A percentile compares a stretch with the other conserved stretches of the same genome.
phyloP scores from a whole-genome alignment of 1,284 basidiomycete species.

The Marasmius tenuissimus region DNA sequence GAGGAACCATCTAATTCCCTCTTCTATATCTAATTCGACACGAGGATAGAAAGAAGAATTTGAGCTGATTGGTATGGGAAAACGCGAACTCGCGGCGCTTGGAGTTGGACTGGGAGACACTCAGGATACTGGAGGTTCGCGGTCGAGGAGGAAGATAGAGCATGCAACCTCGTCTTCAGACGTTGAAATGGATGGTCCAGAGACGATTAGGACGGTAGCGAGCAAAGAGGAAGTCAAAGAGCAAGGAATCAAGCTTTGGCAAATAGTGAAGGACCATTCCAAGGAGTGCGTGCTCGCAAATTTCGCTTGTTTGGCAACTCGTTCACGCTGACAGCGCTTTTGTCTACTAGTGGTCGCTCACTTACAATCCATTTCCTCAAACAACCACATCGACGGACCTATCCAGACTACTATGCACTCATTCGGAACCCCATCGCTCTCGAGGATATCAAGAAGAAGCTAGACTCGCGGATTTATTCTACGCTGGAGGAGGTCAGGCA shows the following conservation, averaged over 20 bases:
- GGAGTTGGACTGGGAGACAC: constrained; percentile 41
- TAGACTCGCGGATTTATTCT: constrained; percentile 65
- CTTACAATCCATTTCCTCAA: constrained; percentile 75
- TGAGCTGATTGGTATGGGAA: constrained; percentile 55
- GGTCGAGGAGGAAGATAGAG: constrained; percentile 70
- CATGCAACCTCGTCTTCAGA: constrained; percentile 36
- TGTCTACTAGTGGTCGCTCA: constrained; percentile 54
- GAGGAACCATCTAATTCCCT: constrained; percentile 42
- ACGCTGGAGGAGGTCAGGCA: constrained; percentile 71
- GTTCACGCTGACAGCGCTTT: constrained; percentile 19
- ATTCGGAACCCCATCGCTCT: constrained; percentile 82
- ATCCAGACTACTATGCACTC: constrained; percentile 87
- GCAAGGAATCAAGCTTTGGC: constrained; percentile 68
- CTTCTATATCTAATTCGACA: constrained; percentile 15
- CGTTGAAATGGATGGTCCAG: constrained; percentile 31
- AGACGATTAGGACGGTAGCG: constrained; percentile 22
- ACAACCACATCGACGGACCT: constrained; percentile 74
- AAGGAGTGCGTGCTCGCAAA: constrained; percentile 71
- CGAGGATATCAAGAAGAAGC: constrained; percentile 81
- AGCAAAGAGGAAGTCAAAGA: constrained; percentile 47
- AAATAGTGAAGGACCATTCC: constrained; percentile 74
- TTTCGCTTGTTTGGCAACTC: constrained; percentile 28
- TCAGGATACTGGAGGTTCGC: constrained; percentile 46
- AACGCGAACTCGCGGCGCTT: constrained; percentile 53
- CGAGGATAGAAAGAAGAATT: constrained; percentile 54